Evolutionary conservation across 768 basidiomycete species (phyloP).

Genomic region (Rhodosporidiobolus odoratus): DNA sequence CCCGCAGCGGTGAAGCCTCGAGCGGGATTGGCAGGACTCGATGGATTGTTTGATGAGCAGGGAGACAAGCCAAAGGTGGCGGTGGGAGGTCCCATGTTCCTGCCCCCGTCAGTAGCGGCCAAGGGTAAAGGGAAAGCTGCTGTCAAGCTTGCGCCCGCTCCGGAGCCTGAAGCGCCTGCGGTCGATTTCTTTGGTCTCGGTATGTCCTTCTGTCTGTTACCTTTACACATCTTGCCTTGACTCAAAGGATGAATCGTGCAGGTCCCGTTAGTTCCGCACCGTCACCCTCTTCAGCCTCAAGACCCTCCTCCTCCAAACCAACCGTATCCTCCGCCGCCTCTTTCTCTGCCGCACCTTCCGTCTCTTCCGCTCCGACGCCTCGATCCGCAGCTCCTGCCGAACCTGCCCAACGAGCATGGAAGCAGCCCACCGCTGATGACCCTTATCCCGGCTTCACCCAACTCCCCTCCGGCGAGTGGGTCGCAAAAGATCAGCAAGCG

Average conservation of each 20-base stretch:
- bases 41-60: neutral
- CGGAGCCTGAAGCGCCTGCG: slow-evolving; percentile 1
- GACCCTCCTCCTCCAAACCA: neutral
- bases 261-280: slow-evolving; percentile 12
- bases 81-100: slow-evolving; percentile 18
- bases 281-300: neutral
- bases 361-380: slow-evolving; percentile 7
- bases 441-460: slow-evolving; percentile 83
- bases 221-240: too few species aligned
- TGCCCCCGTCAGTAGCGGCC: slow-evolving; percentile 23
- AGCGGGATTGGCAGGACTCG: neutral
- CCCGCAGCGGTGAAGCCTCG: neutral
- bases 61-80: neutral
- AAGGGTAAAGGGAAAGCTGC: slow-evolving; percentile 37
- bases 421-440: slow-evolving; percentile 60
- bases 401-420: too few species aligned
- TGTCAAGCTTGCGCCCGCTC: neutral
- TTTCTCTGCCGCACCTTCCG: slow-evolving; percentile 10
- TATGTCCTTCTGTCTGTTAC: slow-evolving; percentile 9
- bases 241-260: too few species aligned
- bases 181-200: slow-evolving; percentile 44
- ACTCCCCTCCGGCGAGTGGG: slow-evolving; percentile 73
- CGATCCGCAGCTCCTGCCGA: neutral
- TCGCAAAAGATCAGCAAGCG: slow-evolving; percentile 59
- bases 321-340: neutral